Evolutionary conservation across 179 eudicot species (phyloP).

Genomic region (Sideroxylon spinosum): DNA sequence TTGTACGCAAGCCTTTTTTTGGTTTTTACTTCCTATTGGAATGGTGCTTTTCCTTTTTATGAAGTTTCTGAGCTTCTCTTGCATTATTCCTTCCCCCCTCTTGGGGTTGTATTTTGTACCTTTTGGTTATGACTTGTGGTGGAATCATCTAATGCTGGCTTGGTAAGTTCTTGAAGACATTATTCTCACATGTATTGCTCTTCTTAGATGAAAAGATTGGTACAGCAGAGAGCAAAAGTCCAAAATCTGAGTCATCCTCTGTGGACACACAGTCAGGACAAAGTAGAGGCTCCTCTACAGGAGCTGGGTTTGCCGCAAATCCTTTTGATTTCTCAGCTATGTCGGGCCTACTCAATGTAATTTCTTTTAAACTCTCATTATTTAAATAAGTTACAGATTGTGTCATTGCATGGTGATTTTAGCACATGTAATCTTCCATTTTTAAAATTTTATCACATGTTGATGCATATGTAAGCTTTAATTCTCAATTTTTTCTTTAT

Average conservation of each 20-base stretch:
- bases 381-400: neutral
- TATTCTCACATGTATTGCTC: conserved; percentile 4
- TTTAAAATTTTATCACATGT: neutral
- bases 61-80: neutral
- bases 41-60: neutral
- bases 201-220: conserved; percentile 34
- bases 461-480: conserved; percentile 2
- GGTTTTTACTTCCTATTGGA: neutral
- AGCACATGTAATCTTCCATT: neutral
- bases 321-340: conserved; percentile 98
- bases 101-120: neutral
- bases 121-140: neutral
- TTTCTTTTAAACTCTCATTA: conserved; percentile 10
- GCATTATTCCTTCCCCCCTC: neutral
- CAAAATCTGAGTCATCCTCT: conserved; percentile 42
- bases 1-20: neutral
- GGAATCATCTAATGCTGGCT: neutral
- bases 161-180: neutral
- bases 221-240: conserved; percentile 29
- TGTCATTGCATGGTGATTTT: neutral
- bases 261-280: conserved; percentile 47
- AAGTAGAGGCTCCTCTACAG: conserved; percentile 40
- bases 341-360: conserved; percentile 90
- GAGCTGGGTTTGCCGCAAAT: conserved; percentile 53
- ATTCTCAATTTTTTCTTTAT: neutral